A percentile compares a stretch with the other conserved stretches of the same genome.
Conservation (phyloP, 352 stramenopile genomes). For the Phytopythium ostracodes region DNA sequence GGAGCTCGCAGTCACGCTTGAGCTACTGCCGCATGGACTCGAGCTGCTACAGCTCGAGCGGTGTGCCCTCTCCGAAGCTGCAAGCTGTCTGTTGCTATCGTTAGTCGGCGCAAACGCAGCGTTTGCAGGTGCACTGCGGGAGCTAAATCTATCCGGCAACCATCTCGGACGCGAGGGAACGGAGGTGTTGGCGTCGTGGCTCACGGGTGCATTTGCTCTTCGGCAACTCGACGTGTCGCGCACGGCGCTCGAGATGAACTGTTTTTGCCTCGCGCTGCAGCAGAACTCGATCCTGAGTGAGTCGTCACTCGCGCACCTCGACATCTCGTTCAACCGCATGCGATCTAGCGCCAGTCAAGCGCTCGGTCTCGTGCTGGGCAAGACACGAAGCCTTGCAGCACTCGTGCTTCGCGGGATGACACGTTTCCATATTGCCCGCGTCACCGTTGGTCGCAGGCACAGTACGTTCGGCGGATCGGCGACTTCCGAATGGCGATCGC, state of each 20-base stretch:
- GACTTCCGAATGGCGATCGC: background rate
- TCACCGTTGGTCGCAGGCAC: slow-evolving; percentile 3
- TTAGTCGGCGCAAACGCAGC: slow-evolving; percentile 41
- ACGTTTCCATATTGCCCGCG: slow-evolving; percentile 13
- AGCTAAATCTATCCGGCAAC: slow-evolving; percentile 68
- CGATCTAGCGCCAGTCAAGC: slow-evolving; percentile 38
- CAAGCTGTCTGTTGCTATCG: slow-evolving; percentile 32
- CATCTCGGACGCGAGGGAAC: slow-evolving; percentile 44
- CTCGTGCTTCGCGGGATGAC: slow-evolving; percentile 67
- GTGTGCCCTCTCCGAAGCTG: slow-evolving; percentile 28
- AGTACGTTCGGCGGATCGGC: background rate
- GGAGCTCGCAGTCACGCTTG: slow-evolving; percentile 41
- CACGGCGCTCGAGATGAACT: slow-evolving; percentile 48
- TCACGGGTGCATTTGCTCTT: slow-evolving; percentile 50
- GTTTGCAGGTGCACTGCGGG: slow-evolving; percentile 41
- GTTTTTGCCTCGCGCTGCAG: slow-evolving; percentile 50
- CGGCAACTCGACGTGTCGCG: slow-evolving; percentile 55
- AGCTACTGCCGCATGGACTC: slow-evolving; percentile 40
- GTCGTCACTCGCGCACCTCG: slow-evolving; percentile 48
- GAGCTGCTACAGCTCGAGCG: slow-evolving; percentile 59
- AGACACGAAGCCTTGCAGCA: slow-evolving; percentile 50
- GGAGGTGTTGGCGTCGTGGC: slow-evolving; percentile 39
- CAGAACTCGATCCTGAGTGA: slow-evolving; percentile 67
- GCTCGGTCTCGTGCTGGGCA: slow-evolving; percentile 58
- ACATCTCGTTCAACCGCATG: slow-evolving; percentile 73